Percentiles rank a stretch among this genome's conserved stretches.
phyloP scores from a whole-genome alignment of 352 stramenopile genomes.

The Pilasporangium apinafurcum region DNA sequence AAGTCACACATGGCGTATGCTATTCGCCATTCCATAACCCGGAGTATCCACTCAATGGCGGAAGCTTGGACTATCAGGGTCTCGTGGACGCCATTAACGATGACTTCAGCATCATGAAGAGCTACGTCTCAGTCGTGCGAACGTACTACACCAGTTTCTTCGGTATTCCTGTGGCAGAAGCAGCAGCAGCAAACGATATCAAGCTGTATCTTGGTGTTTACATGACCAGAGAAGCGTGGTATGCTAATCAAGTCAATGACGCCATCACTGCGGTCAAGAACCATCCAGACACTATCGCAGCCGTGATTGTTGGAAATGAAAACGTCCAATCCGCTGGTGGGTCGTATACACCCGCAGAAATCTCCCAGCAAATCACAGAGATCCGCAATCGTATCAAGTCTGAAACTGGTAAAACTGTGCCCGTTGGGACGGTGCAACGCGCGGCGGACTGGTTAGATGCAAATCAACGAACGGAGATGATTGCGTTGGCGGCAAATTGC shows the following conservation, averaged over 20 bases:
- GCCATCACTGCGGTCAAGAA: conserved; percentile 36
- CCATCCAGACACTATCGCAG: conserved; percentile 47
- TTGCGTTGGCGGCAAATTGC: conserved; percentile 30
- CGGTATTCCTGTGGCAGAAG: conserved; percentile 30
- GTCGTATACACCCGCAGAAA: conserved; percentile 27
- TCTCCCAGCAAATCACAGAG: conserved; percentile 22
- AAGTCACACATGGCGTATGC: conserved; percentile 36
- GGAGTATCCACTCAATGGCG: conserved; percentile 52
- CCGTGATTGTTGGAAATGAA: conserved; percentile 68
- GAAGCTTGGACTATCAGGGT: conserved; percentile 7
- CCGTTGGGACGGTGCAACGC: conserved; percentile 69
- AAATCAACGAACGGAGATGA: conserved; percentile 22
- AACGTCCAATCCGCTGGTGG: conserved; percentile 50
- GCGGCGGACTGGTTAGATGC: conserved; percentile 49
- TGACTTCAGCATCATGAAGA: conserved; percentile 67
- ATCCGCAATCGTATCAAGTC: conserved; percentile 20
- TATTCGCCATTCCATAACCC: conserved; percentile 76
- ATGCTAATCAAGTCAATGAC: conserved; percentile 31
- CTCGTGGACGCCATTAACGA: conserved; percentile 48
- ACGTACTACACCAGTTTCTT: conserved; percentile 80
- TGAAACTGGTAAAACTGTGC: conserved; percentile 25
- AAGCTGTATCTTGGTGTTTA: conserved; percentile 69
- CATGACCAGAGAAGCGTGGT: conserved; percentile 72
- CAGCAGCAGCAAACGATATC: conserved; percentile 35
- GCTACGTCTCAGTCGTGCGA: conserved; percentile 46